phyloP scores from a whole-genome alignment of 2,329 filamentous ascomycete genomes.

The Aspergillus persii region DNA sequence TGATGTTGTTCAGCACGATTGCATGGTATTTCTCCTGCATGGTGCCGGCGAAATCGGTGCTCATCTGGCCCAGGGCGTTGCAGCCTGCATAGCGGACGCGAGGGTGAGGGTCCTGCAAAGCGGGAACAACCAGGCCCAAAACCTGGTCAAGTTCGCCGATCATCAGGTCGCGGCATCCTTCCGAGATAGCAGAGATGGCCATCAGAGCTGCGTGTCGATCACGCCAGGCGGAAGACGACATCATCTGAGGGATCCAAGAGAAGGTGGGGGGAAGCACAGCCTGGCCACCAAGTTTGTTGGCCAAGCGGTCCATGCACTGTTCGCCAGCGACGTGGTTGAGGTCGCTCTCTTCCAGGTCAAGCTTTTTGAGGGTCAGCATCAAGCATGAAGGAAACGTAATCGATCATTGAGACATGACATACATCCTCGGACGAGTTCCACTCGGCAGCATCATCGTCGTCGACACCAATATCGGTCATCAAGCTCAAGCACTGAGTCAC shows the following conservation, averaged over 20 bases:
- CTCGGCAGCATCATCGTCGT: conserved; percentile 91
- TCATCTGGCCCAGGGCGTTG: conserved; percentile 99
- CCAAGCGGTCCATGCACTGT: conserved; percentile 95
- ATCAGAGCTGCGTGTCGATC: conserved; percentile 96
- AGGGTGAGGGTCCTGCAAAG: conserved; percentile 83
- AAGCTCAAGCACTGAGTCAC: conserved; percentile 96
- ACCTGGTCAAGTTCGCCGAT: conserved; percentile 91
- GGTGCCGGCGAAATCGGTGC: conserved; percentile 94
- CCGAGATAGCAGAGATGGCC: conserved; percentile 98
- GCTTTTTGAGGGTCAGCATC: conserved; percentile 44
- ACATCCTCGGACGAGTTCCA: conserved; percentile 93
- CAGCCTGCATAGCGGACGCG: conserved; percentile 96
- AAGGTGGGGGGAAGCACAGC: conserved; percentile 92
- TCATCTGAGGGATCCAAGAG: conserved; percentile 96
- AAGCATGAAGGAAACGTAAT: not conserved
- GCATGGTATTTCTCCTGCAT: conserved; percentile 97
- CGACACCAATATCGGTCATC: conserved; percentile 94
- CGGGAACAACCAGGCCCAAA: conserved; percentile 88
- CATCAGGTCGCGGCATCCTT: conserved; percentile 95
- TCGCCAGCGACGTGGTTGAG: conserved; percentile 96
- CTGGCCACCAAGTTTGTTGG: conserved; percentile 94
- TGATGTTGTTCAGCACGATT: conserved; percentile 81
- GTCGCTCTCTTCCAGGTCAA: conserved; percentile 94
- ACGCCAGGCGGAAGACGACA: conserved; percentile 90
- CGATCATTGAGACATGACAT: conserved; percentile 37